Conservation (phyloP, 2,329 filamentous ascomycete genomes). For the Beauveria varroae region DNA sequence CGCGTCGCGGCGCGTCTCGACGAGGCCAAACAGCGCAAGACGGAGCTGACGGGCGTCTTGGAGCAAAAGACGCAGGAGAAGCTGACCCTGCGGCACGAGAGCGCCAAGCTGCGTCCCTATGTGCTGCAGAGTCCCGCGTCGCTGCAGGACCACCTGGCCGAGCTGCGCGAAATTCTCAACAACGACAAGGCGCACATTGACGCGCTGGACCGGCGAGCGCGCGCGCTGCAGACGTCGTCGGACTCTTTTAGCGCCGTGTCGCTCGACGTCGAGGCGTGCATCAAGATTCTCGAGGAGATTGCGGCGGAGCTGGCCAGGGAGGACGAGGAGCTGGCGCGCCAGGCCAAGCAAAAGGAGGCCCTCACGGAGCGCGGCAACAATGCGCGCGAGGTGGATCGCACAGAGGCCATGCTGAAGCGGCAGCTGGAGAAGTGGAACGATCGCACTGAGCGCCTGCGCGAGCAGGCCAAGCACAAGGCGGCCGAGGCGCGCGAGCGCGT, state of each 20-base stretch:
- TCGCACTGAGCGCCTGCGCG: conserved; percentile 74
- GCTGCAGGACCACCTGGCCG: conserved; percentile 72
- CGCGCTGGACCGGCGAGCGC: conserved; percentile 73
- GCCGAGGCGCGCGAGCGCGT: conserved; percentile 77
- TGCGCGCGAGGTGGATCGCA: conserved; percentile 83
- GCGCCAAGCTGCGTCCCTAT: conserved; percentile 83
- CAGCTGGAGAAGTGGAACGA: conserved; percentile 82
- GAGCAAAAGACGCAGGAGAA: conserved; percentile 66
- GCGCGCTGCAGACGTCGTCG: conserved; percentile 82
- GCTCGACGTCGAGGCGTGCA: conserved; percentile 79
- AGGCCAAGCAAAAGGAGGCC: conserved; percentile 75
- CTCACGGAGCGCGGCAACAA: conserved; percentile 83
- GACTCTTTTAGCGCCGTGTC: conserved; percentile 83
- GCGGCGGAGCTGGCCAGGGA: conserved; percentile 78
- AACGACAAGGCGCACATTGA: conserved; percentile 82
- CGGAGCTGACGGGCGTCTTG: conserved; percentile 61
- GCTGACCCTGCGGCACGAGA: conserved; percentile 71
- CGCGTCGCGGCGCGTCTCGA: conserved; percentile 76
- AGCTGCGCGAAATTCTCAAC: conserved; percentile 70
- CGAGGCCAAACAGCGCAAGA: conserved; percentile 73
- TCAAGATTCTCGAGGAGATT: conserved; percentile 84
- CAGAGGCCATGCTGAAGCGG: conserved; percentile 73
- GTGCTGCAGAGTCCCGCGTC: conserved; percentile 80
- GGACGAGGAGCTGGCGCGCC: conserved; percentile 79
- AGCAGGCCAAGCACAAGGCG: conserved; percentile 74